Evolutionary conservation across 352 stramenopile species (phyloP).

Genomic region (Phytophthora brassicae): DNA sequence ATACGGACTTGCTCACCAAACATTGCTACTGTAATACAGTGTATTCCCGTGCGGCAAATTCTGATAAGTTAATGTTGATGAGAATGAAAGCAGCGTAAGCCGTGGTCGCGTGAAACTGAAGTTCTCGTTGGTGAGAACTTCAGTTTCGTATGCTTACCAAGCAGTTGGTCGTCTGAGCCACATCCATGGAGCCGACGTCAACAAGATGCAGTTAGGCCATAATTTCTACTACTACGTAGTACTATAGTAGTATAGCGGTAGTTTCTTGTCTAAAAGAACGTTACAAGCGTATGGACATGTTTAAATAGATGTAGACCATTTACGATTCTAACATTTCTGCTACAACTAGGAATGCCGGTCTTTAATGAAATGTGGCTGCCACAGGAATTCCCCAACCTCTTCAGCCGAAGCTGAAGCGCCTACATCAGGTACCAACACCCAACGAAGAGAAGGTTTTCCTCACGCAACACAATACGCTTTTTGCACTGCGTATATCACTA

Average conservation of each 20-base stretch:
- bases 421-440: constrained; percentile 21
- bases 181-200: background rate
- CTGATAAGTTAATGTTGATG: constrained; percentile 13
- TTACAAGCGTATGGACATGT: too few species aligned
- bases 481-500: constrained; percentile 86
- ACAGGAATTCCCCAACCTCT: constrained; percentile 23
- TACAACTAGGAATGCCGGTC: background rate
- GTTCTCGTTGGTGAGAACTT: constrained; percentile 22
- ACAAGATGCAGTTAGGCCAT: too few species aligned
- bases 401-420: constrained; percentile 11
- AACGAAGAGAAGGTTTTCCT: constrained; percentile 29
- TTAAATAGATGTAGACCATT: too few species aligned
- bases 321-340: background rate
- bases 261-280: too few species aligned
- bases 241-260: too few species aligned
- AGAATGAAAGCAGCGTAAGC: constrained; percentile 15
- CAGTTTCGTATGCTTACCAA: constrained; percentile 10
- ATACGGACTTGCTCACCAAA: too few species aligned
- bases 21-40: too few species aligned
- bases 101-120: constrained; percentile 8
- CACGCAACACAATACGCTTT: constrained; percentile 50
- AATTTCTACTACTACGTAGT: too few species aligned
- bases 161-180: constrained; percentile 1
- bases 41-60: too few species aligned
- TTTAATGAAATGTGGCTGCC: constrained; percentile 41